These are phyloP conservation scores for Marchantia paleacea DNA, from an alignment of 225 moss, liverwort and hornwort genomes.

Conservation along the genomic window DNA sequence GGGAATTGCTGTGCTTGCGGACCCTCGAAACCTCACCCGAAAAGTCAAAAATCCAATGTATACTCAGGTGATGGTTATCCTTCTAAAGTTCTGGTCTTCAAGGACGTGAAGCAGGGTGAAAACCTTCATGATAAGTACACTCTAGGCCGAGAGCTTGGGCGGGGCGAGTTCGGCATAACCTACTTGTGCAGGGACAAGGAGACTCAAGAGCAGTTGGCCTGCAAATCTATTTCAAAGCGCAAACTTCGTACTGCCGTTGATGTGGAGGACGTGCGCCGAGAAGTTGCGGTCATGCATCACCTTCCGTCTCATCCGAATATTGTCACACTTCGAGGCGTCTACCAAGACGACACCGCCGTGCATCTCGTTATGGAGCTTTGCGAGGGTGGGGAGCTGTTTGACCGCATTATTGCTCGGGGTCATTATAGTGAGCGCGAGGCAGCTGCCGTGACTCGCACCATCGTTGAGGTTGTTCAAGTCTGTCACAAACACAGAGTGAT, in stretches of 20 bases:
- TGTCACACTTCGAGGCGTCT: slow-evolving; percentile 69
- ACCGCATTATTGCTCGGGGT: slow-evolving; percentile 89
- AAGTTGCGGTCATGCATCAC: slow-evolving; percentile 80
- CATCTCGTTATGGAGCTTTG: slow-evolving; percentile 96
- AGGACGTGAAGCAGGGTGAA: slow-evolving; percentile 51
- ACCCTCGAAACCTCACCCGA: slow-evolving; percentile 55
- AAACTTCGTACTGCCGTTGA: slow-evolving; percentile 80
- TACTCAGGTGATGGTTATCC: slow-evolving; percentile 60
- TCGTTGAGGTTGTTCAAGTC: slow-evolving; percentile 85
- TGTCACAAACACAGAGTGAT: slow-evolving; percentile 85
- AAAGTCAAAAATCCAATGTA: slow-evolving; percentile 58
- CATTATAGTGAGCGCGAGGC: slow-evolving; percentile 92
- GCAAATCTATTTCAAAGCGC: slow-evolving; percentile 84
- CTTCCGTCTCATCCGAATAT: slow-evolving; percentile 72
- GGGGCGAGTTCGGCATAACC: slow-evolving; percentile 90
- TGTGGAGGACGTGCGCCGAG: slow-evolving; percentile 87
- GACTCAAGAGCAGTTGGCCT: slow-evolving; percentile 66
- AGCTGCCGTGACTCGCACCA: slow-evolving; percentile 76
- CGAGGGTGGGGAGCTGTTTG: slow-evolving; percentile 89
- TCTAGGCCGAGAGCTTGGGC: slow-evolving; percentile 84
- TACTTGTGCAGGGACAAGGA: slow-evolving; percentile 89
- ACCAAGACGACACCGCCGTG: slow-evolving; percentile 74
- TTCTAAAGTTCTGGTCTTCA: slow-evolving; percentile 59
- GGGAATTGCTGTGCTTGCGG: slow-evolving; percentile 89
- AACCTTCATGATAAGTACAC: slow-evolving; percentile 68